phyloP scores from a whole-genome alignment of 306 rosid genomes.

The Castanea crenata region DNA sequence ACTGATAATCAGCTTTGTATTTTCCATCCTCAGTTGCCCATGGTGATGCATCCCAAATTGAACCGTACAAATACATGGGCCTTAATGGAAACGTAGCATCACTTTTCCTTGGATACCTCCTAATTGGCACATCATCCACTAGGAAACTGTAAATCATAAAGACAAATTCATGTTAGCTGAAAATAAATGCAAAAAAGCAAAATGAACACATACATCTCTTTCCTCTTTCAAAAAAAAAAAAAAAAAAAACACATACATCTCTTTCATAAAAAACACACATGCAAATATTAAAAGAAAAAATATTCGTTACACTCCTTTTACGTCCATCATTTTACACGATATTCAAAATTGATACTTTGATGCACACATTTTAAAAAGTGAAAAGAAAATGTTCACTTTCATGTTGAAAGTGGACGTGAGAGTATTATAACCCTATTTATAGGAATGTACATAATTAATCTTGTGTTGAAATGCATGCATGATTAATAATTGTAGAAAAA shows the following conservation, averaged over 20 bases:
- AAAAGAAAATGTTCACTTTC: too few relatives aligned
- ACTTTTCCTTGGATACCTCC: slow-evolving; percentile 67
- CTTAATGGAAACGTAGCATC: slow-evolving; percentile 76
- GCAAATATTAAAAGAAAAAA: neutral
- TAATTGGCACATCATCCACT: slow-evolving; percentile 84
- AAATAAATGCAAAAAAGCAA: slow-evolving; percentile 9
- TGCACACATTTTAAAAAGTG: too few relatives aligned
- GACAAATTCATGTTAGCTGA: slow-evolving; percentile 21
- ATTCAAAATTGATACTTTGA: too few relatives aligned
- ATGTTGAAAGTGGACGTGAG: too few relatives aligned
- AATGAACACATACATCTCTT: neutral
- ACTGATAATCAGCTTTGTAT: slow-evolving; percentile 77
- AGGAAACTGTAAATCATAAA: slow-evolving; percentile 50
- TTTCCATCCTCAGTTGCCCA: slow-evolving; percentile 96
- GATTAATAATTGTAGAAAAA: neutral
- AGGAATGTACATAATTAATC: too few relatives aligned
- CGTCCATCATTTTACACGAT: too few relatives aligned
- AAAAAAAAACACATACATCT: neutral
- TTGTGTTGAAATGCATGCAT: too few relatives aligned
- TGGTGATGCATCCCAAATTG: slow-evolving; percentile 92
- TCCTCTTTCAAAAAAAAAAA: too few relatives aligned
- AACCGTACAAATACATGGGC: slow-evolving; percentile 82
- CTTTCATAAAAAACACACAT: neutral
- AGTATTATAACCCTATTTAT: too few relatives aligned
- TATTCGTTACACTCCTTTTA: too few relatives aligned